Conservation (phyloP, 352 stramenopile genomes). For the Thraustochytrium sp. region DNA sequence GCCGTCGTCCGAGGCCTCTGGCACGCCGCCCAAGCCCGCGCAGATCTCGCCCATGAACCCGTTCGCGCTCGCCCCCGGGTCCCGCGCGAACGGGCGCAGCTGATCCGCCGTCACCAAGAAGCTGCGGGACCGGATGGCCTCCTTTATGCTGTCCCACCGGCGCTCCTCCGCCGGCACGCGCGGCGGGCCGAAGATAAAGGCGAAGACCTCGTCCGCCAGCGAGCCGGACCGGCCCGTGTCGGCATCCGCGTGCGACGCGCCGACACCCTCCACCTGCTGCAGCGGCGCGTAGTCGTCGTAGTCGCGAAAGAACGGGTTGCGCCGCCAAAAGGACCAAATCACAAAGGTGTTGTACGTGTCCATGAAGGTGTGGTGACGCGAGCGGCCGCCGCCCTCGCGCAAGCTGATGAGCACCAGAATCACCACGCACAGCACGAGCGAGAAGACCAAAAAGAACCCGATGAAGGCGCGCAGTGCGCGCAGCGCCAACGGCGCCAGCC, state of each 20-base stretch:
- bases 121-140: background rate
- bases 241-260: background rate
- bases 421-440: background rate
- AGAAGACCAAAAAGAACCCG: background rate
- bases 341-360: constrained; percentile 38
- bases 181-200: constrained; percentile 21
- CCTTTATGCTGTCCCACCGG: constrained; percentile 8
- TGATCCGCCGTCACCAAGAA: constrained; percentile 11
- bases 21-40: background rate
- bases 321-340: constrained; percentile 21
- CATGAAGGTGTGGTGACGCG: background rate
- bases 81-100: background rate
- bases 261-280: background rate
- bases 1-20: background rate
- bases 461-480: background rate
- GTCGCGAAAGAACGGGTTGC: constrained; percentile 27
- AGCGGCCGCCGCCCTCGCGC: background rate
- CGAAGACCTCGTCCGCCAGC: constrained; percentile 30
- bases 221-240: background rate
- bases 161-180: background rate
- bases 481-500: background rate
- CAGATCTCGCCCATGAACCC: constrained; percentile 17
- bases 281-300: background rate
- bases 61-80: background rate
- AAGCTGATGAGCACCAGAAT: constrained; percentile 10